phyloP scores from a whole-genome alignment of 306 rosid genomes.

The Astragalus glycyphyllos region DNA sequence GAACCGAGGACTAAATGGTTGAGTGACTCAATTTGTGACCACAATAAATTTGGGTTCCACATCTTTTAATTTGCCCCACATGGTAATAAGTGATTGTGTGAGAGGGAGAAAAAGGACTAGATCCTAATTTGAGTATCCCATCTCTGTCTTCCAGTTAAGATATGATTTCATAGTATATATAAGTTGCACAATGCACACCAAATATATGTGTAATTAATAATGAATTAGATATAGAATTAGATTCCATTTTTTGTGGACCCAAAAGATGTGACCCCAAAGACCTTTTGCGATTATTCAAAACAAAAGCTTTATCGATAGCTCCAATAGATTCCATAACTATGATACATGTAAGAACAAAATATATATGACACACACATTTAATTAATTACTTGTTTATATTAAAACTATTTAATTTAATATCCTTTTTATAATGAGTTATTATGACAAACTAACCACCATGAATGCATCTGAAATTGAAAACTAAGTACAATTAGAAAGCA shows the following conservation, averaged over 20 bases:
- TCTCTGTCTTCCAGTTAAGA: conserved; percentile 32
- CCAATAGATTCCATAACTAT: conserved; percentile 42
- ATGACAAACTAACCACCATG: conserved; percentile 32
- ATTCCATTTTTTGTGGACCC: conserved; percentile 47
- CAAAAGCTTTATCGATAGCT: conserved; percentile 40
- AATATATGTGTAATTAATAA: conserved; percentile 7
- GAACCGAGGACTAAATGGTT: no score
- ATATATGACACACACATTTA: conserved; percentile 17
- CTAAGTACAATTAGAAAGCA: conserved; percentile 1
- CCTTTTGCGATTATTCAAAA: conserved; percentile 41
- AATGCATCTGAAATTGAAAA: conserved; percentile 25
- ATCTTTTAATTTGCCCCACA: no score
- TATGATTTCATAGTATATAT: conserved; percentile 18
- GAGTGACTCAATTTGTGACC: no score
- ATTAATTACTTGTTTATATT: conserved; percentile 18
- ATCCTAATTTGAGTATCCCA: conserved; percentile 35
- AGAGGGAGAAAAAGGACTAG: conserved; percentile 24
- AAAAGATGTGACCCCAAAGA: conserved; percentile 19
- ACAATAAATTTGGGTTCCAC: no score
- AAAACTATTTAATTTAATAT: not conserved
- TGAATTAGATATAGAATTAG: conserved; percentile 30
- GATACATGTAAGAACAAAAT: conserved; percentile 46
- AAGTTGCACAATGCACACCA: conserved; percentile 20
- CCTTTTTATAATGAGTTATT: not conserved
- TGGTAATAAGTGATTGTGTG: not conserved